Percentiles rank a stretch among this genome's conserved stretches.
Conservation (phyloP, 129 eudicot genomes). For the Helianthus tuberosus region DNA sequence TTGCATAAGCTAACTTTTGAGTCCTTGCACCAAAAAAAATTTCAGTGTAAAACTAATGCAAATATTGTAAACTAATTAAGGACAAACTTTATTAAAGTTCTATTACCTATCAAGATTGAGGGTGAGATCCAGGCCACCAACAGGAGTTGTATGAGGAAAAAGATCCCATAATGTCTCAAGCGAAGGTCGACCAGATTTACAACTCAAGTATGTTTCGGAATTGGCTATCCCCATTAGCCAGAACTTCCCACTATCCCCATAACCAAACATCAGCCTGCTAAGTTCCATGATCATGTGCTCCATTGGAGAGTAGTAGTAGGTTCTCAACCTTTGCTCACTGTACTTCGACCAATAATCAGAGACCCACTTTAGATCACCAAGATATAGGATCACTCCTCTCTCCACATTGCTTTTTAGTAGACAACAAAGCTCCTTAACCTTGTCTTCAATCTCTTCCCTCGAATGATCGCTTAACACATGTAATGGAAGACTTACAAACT, state of each 20-base stretch:
- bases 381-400: conserved; percentile 76
- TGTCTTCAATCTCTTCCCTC: conserved; percentile 66
- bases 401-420: conserved; percentile 58
- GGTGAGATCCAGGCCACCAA: conserved; percentile 69
- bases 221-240: conserved; percentile 85
- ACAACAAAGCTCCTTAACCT: conserved; percentile 68
- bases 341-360: conserved; percentile 76
- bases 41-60: not conserved
- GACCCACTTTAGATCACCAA: conserved; percentile 90
- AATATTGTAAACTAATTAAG: too few species aligned
- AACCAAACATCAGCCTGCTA: conserved; percentile 61
- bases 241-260: conserved; percentile 52
- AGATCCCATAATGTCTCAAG: conserved; percentile 80
- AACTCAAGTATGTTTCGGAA: conserved; percentile 65
- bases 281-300: conserved; percentile 86
- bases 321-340: conserved; percentile 45
- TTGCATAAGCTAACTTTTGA: conserved; percentile 8
- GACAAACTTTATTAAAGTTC: too few species aligned
- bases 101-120: conserved; percentile 75
- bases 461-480: conserved; percentile 50
- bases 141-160: conserved; percentile 70
- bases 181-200: conserved; percentile 73
- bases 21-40: not conserved
- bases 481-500: conserved; percentile 81
- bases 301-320: conserved; percentile 59